Evolutionary conservation across 305 asterid species (phyloP).

Genomic region (Fraxinus angustifolia): DNA sequence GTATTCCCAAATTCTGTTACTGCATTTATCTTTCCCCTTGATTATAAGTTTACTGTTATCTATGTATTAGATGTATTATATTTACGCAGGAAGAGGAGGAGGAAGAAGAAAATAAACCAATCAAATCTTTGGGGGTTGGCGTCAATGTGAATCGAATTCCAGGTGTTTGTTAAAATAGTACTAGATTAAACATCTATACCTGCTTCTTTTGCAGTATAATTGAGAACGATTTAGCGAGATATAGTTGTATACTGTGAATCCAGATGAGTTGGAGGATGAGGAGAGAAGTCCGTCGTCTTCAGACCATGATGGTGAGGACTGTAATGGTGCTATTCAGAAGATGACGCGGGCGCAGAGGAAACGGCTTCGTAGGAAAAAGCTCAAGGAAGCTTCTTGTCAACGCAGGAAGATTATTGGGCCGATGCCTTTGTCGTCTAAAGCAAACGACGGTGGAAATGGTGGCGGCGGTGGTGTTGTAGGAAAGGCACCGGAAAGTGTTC

Average conservation of each 20-base stretch:
- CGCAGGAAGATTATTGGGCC: conserved; percentile 65
- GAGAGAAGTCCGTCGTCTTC: conserved; percentile 29
- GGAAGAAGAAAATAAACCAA: conserved; percentile 18
- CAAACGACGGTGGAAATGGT: neutral
- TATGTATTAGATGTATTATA: neutral
- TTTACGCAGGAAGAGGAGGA: conserved; percentile 31
- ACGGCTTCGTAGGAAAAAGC: conserved; percentile 64
- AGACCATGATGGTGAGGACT: conserved; percentile 20
- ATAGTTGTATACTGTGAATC: neutral
- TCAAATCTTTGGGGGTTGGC: neutral
- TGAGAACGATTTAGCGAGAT: neutral
- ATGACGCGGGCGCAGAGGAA: conserved; percentile 76
- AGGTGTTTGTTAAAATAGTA: conserved; percentile 36
- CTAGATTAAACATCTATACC: neutral
- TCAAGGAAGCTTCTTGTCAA: conserved; percentile 44
- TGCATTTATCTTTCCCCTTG: neutral
- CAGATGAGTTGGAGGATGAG: conserved; percentile 41
- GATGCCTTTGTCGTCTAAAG: conserved; percentile 41
- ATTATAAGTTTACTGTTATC: neutral
- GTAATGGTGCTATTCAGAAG: conserved; percentile 29
- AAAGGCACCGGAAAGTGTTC: conserved; percentile 36
- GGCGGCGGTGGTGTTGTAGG: neutral
- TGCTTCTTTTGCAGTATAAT: neutral
- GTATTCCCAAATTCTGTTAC: conserved; percentile 8
- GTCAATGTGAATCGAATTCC: conserved; percentile 27